These are phyloP conservation scores for Lecanicillium sp. DNA, from an alignment of 2,329 filamentous ascomycete species.

Conservation along the genomic window DNA sequence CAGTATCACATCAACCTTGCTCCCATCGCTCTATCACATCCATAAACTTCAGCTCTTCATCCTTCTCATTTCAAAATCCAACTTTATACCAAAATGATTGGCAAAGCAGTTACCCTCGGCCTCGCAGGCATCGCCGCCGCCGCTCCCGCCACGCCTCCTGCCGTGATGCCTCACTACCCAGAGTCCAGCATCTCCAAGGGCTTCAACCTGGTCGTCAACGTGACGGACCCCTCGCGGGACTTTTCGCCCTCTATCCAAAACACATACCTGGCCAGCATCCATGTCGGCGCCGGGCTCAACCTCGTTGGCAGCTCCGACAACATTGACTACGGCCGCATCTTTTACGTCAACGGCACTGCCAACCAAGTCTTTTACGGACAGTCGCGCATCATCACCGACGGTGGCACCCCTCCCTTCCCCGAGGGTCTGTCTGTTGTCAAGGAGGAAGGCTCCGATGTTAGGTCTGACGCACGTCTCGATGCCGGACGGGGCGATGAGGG, in stretches of 20 bases:
- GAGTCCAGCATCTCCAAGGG: slow-evolving; percentile 16
- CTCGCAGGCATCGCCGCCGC: slow-evolving; percentile 14
- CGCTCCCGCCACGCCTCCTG: slow-evolving; percentile 11
- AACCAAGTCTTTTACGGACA: slow-evolving; percentile 20
- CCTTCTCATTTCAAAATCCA: too few relatives aligned
- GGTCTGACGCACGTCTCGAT: slow-evolving; percentile 20
- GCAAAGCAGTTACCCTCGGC: slow-evolving; percentile 1
- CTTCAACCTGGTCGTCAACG: slow-evolving; percentile 37
- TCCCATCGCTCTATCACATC: too few relatives aligned
- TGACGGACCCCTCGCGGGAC: slow-evolving; percentile 31
- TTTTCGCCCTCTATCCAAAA: slow-evolving; percentile 33
- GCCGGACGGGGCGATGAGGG: slow-evolving; percentile 28
- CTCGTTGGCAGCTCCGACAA: slow-evolving; percentile 26
- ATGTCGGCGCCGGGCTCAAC: slow-evolving; percentile 33
- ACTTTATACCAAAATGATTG: slow-evolving; percentile 5
- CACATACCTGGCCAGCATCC: slow-evolving; percentile 31
- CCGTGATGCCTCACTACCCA: slow-evolving; percentile 9
- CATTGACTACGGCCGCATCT: slow-evolving; percentile 20
- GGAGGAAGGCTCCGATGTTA: slow-evolving; percentile 22
- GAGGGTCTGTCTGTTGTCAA: slow-evolving; percentile 24
- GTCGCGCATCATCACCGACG: slow-evolving; percentile 31
- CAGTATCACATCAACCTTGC: too few relatives aligned
- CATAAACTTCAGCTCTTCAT: too few relatives aligned
- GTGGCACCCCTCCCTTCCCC: slow-evolving; percentile 29
- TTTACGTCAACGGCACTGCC: slow-evolving; percentile 43